Base-by-base conservation (phyloP, 148 eudicot genomes). In the Arctostaphylos glauca region DNA sequence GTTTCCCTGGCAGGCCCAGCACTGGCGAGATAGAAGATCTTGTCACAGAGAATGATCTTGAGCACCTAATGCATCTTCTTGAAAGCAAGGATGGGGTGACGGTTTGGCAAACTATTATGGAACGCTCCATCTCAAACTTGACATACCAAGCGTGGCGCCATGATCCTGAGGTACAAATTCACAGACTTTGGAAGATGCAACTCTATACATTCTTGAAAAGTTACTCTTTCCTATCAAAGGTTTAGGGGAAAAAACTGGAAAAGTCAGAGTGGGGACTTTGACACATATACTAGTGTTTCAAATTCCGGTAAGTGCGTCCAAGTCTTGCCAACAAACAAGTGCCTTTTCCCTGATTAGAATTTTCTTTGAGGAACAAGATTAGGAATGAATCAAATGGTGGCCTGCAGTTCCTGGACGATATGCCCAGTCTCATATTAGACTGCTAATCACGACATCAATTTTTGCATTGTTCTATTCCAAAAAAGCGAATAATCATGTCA, bases 61-160 rank as follows among this genome's bases (percentile, higher is more conserved):
- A 93, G 48, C 94, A 87, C 76, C 87, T 95, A 3, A 77, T 95
- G 79, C 87, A 90, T 78, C 89, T 95, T 85, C 90, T 95, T 66
- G 95, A 95, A 67, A 88, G 88, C 5, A 92, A 88, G 84, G 94
- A 89, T 76, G 90, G 92, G 58, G 92, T 88, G 80, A 81, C 86
- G 60, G 79, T 88, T 54, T 93, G 98, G 98, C 96, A 93, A 85
- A 87, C 84, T 84, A 77, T 94, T 92, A 94, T 94, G 93, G 96
- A 92, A 46, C 93, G 89, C 76, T 87, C 90, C 73, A 93, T 92
- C 48, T 84, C 93, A 56, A 93, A 89, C 86, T 82, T 94, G 93
- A 76, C 89, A 56, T 94, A 91, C 84, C 91, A 93, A 84, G 98
- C 96, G 47, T 94, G 98, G 98, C 92, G 94, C 80, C 91, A 90